These are phyloP conservation scores for Trichocomaceae sp. DNA, from an alignment of 2,329 filamentous ascomycete species.

Conservation along the genomic window DNA sequence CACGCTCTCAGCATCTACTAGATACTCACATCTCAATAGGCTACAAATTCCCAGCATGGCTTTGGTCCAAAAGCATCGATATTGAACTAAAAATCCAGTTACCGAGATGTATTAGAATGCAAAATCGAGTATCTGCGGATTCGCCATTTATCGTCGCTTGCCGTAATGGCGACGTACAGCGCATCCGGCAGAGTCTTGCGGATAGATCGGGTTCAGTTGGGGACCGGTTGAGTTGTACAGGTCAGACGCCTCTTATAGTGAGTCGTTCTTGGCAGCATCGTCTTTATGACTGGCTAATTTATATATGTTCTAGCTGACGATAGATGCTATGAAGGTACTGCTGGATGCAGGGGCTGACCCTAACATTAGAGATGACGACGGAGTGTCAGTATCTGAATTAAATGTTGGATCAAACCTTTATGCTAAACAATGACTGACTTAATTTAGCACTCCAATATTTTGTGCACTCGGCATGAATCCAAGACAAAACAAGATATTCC, in stretches of 20 bases:
- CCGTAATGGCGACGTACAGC: neutral
- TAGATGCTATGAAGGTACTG: neutral
- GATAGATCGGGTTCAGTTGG: neutral
- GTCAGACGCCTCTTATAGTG: neutral
- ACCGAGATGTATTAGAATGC: slow-evolving; percentile 1
- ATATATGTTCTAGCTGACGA: neutral
- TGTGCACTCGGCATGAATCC: slow-evolving; percentile 3
- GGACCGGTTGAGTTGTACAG: neutral
- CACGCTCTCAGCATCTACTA: neutral
- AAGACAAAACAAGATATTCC: neutral
- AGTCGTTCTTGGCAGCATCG: neutral
- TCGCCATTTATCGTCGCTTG: neutral
- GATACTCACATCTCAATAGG: neutral
- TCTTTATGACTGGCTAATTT: neutral
- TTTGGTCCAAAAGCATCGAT: slow-evolving; percentile 3
- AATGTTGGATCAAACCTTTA: too few species aligned
- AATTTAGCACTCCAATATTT: neutral
- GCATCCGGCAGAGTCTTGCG: neutral
- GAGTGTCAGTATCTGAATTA: neutral
- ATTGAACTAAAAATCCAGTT: neutral
- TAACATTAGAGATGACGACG: neutral
- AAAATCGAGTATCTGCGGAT: neutral
- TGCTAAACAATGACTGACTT: neutral
- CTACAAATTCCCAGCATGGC: slow-evolving; percentile 3
- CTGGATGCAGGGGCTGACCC: neutral